These are phyloP conservation scores for Spiromastix sp. DNA, from an alignment of 2,329 filamentous ascomycete species.

Conservation along the genomic window DNA sequence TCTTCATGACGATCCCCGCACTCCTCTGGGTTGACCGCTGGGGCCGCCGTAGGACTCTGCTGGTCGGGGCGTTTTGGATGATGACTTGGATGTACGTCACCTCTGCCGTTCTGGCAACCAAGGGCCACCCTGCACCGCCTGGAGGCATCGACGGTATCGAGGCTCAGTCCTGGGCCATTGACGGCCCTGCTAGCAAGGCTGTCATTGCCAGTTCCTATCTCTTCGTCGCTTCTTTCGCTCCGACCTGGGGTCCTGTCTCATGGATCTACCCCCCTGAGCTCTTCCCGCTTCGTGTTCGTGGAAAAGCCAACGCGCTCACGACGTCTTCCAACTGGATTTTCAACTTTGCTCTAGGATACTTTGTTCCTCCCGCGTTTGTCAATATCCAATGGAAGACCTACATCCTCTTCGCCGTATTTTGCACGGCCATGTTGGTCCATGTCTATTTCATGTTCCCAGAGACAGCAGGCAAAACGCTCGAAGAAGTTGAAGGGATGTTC, in stretches of 20 bases:
- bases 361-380: conserved; percentile 48
- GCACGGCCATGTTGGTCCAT: conserved; percentile 56
- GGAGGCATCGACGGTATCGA: conserved; percentile 18
- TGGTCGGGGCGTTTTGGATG: conserved; percentile 59
- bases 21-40: conserved; percentile 64
- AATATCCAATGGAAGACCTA: conserved; percentile 55
- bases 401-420: conserved; percentile 66
- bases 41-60: conserved; percentile 59
- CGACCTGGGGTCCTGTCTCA: conserved; percentile 51
- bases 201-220: conserved; percentile 63
- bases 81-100: conserved; percentile 34
- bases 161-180: conserved; percentile 29
- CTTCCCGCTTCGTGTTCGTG: conserved; percentile 51
- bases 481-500: conserved; percentile 69
- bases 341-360: conserved; percentile 46
- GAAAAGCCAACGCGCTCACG: conserved; percentile 52
- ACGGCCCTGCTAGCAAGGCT: conserved; percentile 41
- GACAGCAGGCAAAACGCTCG: conserved; percentile 63
- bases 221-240: conserved; percentile 59
- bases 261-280: conserved; percentile 54
- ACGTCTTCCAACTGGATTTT: conserved; percentile 56
- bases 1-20: conserved; percentile 66
- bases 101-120: conserved; percentile 29
- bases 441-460: conserved; percentile 58
- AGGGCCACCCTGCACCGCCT: conserved; percentile 31